These are phyloP conservation scores for Eimeria zaria DNA, from an alignment of 169 alveolate genomes.

Conservation along the genomic window DNA sequence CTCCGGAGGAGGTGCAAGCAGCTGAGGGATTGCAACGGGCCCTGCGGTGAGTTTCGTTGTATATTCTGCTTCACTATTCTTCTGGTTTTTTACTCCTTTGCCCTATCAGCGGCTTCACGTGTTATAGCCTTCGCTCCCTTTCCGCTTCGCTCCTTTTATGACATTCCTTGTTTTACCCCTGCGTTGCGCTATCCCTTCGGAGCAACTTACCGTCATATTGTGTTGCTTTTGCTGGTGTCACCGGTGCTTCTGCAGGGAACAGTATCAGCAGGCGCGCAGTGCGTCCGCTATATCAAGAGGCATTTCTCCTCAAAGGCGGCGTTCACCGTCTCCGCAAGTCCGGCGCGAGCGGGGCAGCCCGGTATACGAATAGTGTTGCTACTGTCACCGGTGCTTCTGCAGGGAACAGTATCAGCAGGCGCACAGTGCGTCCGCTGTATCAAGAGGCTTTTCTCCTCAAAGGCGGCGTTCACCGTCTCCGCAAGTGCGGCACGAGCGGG, in stretches of 20 bases:
- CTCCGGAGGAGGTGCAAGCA: slow-evolving; percentile 72
- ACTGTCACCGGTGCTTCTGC: background rate
- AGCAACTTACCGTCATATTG: background rate
- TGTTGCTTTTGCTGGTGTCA: background rate
- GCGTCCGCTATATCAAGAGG: slow-evolving; percentile 4
- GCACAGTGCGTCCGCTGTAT: slow-evolving; percentile 12
- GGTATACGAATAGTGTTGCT: too few relatives aligned
- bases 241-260: slow-evolving; percentile 27
- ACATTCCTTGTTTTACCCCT: background rate
- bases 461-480: slow-evolving; percentile 47
- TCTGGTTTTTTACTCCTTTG: background rate
- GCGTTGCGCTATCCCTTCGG: background rate
- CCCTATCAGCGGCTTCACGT: background rate
- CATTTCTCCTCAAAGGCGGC: slow-evolving; percentile 17
- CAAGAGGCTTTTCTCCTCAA: slow-evolving; percentile 12
- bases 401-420: slow-evolving; percentile 36
- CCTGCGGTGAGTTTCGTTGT: background rate
- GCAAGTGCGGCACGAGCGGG: slow-evolving; percentile 36
- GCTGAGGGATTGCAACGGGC: slow-evolving; percentile 43
- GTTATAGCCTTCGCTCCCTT: background rate
- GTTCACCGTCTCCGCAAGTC: slow-evolving; percentile 36
- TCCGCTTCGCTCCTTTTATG: background rate
- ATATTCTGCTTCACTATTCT: background rate
- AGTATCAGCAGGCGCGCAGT: slow-evolving; percentile 43
- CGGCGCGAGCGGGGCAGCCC: slow-evolving; percentile 62